phyloP scores from a whole-genome alignment of 371 early-diverging fungal genomes.

The Mucor irregularis region DNA sequence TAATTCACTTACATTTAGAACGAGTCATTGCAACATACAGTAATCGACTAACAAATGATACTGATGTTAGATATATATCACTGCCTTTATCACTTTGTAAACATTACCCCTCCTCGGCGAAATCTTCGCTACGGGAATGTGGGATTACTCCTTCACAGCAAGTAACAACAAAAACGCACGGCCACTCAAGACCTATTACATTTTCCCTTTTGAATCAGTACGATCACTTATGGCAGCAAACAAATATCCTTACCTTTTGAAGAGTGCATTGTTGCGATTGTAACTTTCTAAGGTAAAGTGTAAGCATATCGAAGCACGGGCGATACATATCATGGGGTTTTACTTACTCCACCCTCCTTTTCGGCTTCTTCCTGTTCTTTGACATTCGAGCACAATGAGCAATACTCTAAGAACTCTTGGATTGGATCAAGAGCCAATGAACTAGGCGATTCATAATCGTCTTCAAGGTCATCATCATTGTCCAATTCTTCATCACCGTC shows the following conservation, averaged over 20 bases:
- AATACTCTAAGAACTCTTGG: constrained; percentile 34
- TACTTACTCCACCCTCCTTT: constrained; percentile 24
- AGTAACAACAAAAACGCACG: constrained; percentile 58
- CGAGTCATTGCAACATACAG: constrained; percentile 59
- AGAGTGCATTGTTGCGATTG: constrained; percentile 60
- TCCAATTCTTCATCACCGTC: neutral
- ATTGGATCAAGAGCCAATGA: constrained; percentile 13
- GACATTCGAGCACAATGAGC: constrained; percentile 23
- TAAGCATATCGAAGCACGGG: too few relatives aligned
- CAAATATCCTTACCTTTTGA: constrained; percentile 56
- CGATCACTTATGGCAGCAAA: too few relatives aligned
- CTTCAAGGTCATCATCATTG: neutral
- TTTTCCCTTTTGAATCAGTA: neutral
- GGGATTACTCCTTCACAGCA: constrained; percentile 57
- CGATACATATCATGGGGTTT: too few relatives aligned
- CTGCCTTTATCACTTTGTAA: neutral
- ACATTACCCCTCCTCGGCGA: constrained; percentile 37
- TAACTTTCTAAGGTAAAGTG: constrained; percentile 35
- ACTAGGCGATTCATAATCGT: neutral
- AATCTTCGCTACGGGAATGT: constrained; percentile 21
- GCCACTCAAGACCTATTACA: constrained; percentile 61
- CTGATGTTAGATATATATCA: too few relatives aligned
- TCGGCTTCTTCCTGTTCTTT: constrained; percentile 33
- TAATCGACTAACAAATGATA: constrained; percentile 27
- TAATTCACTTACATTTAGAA: constrained; percentile 29